phyloP scores from a whole-genome alignment of 2,329 filamentous ascomycete species.

The Coleophoma eucalyptorum region DNA sequence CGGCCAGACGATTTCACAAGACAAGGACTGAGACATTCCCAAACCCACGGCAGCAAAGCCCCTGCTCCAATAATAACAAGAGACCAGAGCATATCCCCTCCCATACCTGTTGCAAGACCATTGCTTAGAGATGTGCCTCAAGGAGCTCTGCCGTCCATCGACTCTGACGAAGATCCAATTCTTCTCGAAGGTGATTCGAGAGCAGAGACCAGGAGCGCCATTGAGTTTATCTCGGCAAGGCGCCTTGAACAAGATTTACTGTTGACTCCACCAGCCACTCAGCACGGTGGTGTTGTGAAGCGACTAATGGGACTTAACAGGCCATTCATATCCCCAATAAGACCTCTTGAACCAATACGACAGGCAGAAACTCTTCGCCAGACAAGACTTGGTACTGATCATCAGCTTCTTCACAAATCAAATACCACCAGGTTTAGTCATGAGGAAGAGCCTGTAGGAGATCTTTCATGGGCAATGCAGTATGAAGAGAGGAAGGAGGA shows the following conservation, averaged over 20 bases:
- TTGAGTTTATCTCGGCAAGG: constrained; percentile 22
- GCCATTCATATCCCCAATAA: constrained; percentile 19
- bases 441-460: constrained; percentile 7
- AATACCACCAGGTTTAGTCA: background rate
- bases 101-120: background rate
- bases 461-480: constrained; percentile 27
- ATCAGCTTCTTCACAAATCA: constrained; percentile 1
- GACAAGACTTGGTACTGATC: constrained; percentile 6
- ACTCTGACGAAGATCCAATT: background rate
- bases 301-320: constrained; percentile 10
- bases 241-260: constrained; percentile 7
- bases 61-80: no score
- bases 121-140: background rate
- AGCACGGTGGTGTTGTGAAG: constrained; percentile 1
- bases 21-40: no score
- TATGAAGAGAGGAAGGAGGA: constrained; percentile 26
- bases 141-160: background rate
- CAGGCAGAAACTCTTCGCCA: constrained; percentile 8
- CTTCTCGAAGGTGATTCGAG: background rate
- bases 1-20: no score
- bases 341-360: background rate
- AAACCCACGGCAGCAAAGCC: no score
- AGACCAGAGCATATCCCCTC: background rate
- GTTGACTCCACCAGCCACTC: constrained; percentile 11
- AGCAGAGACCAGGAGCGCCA: background rate